phyloP scores from a whole-genome alignment of 306 rosid species.

The Vigna radiata region DNA sequence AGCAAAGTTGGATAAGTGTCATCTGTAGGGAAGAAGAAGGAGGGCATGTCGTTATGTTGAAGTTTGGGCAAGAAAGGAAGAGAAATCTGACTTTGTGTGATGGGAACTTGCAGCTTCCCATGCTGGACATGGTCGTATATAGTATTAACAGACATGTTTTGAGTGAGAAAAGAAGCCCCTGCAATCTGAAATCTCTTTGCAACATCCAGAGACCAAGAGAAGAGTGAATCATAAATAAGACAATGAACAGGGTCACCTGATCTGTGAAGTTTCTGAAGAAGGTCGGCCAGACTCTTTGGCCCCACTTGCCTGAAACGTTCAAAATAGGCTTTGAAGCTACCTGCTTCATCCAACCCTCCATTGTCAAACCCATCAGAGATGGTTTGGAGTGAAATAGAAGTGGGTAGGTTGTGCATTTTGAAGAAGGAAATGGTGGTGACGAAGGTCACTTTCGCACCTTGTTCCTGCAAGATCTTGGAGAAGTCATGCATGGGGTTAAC shows the following conservation, averaged over 20 bases:
- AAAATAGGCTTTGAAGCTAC: neutral
- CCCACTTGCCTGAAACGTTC: constrained; percentile 45
- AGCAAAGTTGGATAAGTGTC: neutral
- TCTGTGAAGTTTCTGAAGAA: constrained; percentile 33
- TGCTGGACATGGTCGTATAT: constrained; percentile 35
- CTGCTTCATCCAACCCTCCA: neutral
- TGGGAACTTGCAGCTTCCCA: constrained; percentile 42
- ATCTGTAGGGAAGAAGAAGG: constrained; percentile 28
- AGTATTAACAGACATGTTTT: constrained; percentile 39
- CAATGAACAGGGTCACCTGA: constrained; percentile 38
- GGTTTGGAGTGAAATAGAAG: constrained; percentile 41
- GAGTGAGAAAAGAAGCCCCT: constrained; percentile 43
- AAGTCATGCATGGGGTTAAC: constrained; percentile 45
- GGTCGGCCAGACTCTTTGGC: constrained; percentile 32
- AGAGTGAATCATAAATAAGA: constrained; percentile 51
- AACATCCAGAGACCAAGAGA: constrained; percentile 56
- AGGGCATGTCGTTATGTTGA: constrained; percentile 43
- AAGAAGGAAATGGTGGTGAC: constrained; percentile 40
- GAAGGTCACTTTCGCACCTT: constrained; percentile 45
- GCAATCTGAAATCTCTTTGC: constrained; percentile 46
- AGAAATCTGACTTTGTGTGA: constrained; percentile 20
- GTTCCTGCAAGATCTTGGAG: constrained; percentile 42
- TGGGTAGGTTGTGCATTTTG: neutral
- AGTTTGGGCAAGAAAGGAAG: constrained; percentile 46
- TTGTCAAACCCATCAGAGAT: constrained; percentile 58